Evolutionary conservation across 148 eudicot genomes (phyloP).

Genomic region (Dysphania ambrosioides): DNA sequence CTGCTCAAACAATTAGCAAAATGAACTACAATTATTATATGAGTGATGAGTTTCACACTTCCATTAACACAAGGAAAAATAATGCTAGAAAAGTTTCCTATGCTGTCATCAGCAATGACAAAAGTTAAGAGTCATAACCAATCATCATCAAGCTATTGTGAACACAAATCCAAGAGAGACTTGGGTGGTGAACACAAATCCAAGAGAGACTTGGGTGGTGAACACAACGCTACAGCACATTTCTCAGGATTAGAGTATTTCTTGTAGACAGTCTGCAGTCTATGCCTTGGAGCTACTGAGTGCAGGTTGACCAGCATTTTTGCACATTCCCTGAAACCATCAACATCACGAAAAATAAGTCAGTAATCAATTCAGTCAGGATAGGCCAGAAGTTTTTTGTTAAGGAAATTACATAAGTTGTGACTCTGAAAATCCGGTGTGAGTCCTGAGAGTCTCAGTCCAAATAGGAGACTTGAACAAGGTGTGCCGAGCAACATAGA

Average conservation of each 20-base stretch:
- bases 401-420: constrained; percentile 47
- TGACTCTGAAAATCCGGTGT: constrained; percentile 68
- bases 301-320: constrained; percentile 60
- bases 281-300: constrained; percentile 41
- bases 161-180: constrained; percentile 10
- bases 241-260: constrained; percentile 55
- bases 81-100: not conserved
- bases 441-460: constrained; percentile 63
- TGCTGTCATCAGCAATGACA: constrained; percentile 36
- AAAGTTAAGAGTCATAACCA: not conserved
- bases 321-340: constrained; percentile 57
- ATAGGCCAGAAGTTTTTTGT: not conserved
- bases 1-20: constrained; percentile 2
- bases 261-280: constrained; percentile 52
- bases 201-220: constrained; percentile 43
- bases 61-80: not conserved
- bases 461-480: constrained; percentile 59
- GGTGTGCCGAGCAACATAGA: constrained; percentile 69
- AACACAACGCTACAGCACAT: constrained; percentile 51
- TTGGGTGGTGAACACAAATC: constrained; percentile 27
- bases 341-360: not conserved
- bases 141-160: constrained; percentile 8
- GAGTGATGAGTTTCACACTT: constrained; percentile 3
- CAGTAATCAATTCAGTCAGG: not conserved
- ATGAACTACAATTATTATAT: not conserved